These are phyloP conservation scores for Tetracladium maxilliforme DNA, from an alignment of 2,329 filamentous ascomycete species.

Conservation along the genomic window DNA sequence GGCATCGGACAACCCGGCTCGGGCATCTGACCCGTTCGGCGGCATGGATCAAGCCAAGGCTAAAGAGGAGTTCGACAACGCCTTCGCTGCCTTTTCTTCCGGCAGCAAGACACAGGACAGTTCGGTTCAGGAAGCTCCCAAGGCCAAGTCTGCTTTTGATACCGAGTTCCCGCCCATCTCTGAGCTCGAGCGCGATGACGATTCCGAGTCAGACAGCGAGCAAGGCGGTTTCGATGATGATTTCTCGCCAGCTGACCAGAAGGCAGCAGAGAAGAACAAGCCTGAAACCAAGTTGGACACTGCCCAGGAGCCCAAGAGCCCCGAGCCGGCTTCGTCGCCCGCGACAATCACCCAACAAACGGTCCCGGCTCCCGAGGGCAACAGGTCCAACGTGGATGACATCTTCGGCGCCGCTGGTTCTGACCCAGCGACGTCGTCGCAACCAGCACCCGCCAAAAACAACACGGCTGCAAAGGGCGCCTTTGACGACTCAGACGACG, in stretches of 20 bases:
- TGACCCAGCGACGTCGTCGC: constrained; percentile 9
- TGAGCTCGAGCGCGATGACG: constrained; percentile 68
- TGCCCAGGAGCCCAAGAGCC: constrained; percentile 1
- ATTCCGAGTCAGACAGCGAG: constrained; percentile 70
- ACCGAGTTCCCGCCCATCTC: constrained; percentile 87
- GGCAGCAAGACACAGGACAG: constrained; percentile 24
- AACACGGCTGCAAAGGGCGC: constrained; percentile 28
- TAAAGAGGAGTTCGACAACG: constrained; percentile 65
- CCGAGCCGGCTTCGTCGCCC: constrained; percentile 26
- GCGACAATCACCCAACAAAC: constrained; percentile 14
- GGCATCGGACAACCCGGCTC: too few relatives aligned
- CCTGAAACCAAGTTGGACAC: constrained; percentile 1
- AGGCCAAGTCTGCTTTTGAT: constrained; percentile 38
- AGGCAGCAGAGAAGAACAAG: constrained; percentile 10
- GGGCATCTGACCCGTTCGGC: constrained; percentile 33
- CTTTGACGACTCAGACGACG: constrained; percentile 65
- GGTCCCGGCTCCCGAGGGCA: constrained; percentile 8
- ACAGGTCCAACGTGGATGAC: constrained; percentile 10
- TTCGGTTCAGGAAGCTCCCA: constrained; percentile 21
- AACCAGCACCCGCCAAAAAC: constrained; percentile 10
- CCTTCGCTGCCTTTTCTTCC: constrained; percentile 59
- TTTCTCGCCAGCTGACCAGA: constrained; percentile 44
- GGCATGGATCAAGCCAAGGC: constrained; percentile 29
- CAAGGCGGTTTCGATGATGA: constrained; percentile 78
- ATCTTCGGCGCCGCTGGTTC: constrained; percentile 10